A percentile compares a stretch with the other conserved stretches of the same genome.
phyloP scores from a whole-genome alignment of 805 yeast genomes.

The Saccharomycodes ludwigii region DNA sequence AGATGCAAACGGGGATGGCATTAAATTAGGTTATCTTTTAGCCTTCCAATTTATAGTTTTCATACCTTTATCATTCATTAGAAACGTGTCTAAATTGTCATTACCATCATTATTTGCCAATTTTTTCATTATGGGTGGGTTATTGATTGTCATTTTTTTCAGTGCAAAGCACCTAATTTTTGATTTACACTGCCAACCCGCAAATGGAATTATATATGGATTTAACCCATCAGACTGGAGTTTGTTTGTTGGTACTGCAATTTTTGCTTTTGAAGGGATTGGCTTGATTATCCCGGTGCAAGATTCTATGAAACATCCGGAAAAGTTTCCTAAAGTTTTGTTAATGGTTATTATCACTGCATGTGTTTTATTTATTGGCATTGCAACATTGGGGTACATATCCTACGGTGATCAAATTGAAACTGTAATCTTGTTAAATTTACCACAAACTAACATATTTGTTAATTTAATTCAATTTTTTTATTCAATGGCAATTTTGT shows the following conservation, averaged over 20 bases:
- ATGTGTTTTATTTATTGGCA: constrained; percentile 44
- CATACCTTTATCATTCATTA: constrained; percentile 56
- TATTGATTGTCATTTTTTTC: constrained; percentile 50
- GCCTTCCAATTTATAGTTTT: constrained; percentile 43
- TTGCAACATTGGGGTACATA: constrained; percentile 58
- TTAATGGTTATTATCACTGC: constrained; percentile 50
- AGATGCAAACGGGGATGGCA: constrained; percentile 10
- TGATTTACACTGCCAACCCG: constrained; percentile 30
- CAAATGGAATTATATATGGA: constrained; percentile 34
- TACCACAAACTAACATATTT: constrained; percentile 53
- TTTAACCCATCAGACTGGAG: constrained; percentile 54
- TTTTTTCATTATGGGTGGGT: constrained; percentile 52
- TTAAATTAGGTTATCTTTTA: constrained; percentile 35
- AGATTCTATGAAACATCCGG: constrained; percentile 69
- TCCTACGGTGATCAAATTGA: constrained; percentile 54
- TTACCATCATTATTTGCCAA: constrained; percentile 64
- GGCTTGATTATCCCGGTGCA: constrained; percentile 74
- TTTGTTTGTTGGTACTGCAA: constrained; percentile 69
- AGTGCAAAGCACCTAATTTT: constrained; percentile 25
- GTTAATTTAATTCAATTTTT: constrained; percentile 57
- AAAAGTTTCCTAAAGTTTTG: constrained; percentile 56
- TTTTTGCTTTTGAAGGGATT: constrained; percentile 82
- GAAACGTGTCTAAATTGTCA: constrained; percentile 68
- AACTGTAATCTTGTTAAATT: constrained; percentile 59
- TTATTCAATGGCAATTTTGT: constrained; percentile 60